These are phyloP conservation scores for Lachancea meyersii DNA, from an alignment of 805 yeast genomes.

Conservation along the genomic window DNA sequence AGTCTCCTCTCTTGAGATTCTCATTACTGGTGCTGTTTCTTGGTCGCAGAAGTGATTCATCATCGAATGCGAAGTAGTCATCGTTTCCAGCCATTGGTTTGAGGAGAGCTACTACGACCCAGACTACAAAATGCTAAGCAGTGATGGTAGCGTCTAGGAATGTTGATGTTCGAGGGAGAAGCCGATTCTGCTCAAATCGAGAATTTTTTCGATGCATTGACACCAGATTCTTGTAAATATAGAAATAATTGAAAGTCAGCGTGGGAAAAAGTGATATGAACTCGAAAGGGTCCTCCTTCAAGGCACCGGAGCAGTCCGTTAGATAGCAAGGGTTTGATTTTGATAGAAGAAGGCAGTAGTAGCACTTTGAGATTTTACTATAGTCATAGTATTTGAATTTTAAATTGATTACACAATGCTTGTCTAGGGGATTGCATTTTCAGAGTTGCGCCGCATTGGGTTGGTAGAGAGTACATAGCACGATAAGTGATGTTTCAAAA, in stretches of 20 bases:
- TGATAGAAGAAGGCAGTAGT: too few relatives aligned
- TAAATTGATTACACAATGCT: too few relatives aligned
- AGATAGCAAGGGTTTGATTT: too few relatives aligned
- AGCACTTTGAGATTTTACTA: too few relatives aligned
- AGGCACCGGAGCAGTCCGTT: too few relatives aligned
- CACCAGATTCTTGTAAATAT: neutral
- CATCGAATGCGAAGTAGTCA: slow-evolving; percentile 24
- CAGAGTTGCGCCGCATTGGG: too few relatives aligned
- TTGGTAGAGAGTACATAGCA: too few relatives aligned
- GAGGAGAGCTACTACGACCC: neutral
- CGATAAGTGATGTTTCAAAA: too few relatives aligned
- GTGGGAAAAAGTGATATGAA: neutral
- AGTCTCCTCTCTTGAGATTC: slow-evolving; percentile 35
- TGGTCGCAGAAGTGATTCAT: slow-evolving; percentile 32
- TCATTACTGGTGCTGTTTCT: slow-evolving; percentile 13
- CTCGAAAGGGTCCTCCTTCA: too few relatives aligned
- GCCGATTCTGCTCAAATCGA: neutral
- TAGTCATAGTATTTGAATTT: too few relatives aligned
- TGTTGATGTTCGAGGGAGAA: too few relatives aligned
- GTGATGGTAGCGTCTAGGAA: neutral
- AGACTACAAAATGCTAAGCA: neutral
- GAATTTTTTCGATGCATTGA: neutral
- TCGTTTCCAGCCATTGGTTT: slow-evolving; percentile 9
- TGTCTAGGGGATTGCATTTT: too few relatives aligned
- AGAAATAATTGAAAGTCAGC: neutral